Evolutionary conservation across 768 basidiomycete species (phyloP), one percentile per base, ranked within the genome.

Genomic region (Termitomyces sp.): DNA sequence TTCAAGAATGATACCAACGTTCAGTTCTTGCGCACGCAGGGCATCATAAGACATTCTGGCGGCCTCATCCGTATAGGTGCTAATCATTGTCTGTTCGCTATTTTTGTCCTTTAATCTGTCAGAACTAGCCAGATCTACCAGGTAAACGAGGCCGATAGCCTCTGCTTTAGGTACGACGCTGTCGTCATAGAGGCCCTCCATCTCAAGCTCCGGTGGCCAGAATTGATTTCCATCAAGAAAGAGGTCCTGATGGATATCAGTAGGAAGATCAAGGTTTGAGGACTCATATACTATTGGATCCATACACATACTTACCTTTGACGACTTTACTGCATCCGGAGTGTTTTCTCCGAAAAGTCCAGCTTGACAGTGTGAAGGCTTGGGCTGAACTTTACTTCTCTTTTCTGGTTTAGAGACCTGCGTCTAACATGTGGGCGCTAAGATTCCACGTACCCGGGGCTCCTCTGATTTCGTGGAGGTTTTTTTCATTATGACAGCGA

Each of bases 1-100:
- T 11, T 67, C 59, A 30, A 87, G 59, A 53, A 81, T 71, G 60
- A 89, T 68, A 11, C 86, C 86, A 33, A 89, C 69, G 60, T 75
- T 81, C 21, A 80, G 73, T 64, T 87, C 83, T 3, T 70, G 65
- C 30, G 60, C 62, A 26, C 68, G 68, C 30, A 76, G 58, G 0
- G 70, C 69, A 56, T 72, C 70, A 23, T 6, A 38, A 38, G 15
- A 38, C 37, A 17, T 38, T 12, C 5, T 15, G 37, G 15, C 14
- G 35, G 35, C 14, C 12, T 37, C 35, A 14, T 37, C 5, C 35
- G 12, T 37, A 37, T 15, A 5, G 35, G 35, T 38, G 37, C 15
- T 38, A 15, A 38, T 17, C 15, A 38, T 15, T 6, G 14, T 38
- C 37, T 17, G 5, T 38, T 38, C 37, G 37, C 15, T 15, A 17